Evolutionary conservation across 177 flowering plant species (phyloP), one percentile per base, ranked within the genome.

Genomic region (Vitis hybrid): DNA sequence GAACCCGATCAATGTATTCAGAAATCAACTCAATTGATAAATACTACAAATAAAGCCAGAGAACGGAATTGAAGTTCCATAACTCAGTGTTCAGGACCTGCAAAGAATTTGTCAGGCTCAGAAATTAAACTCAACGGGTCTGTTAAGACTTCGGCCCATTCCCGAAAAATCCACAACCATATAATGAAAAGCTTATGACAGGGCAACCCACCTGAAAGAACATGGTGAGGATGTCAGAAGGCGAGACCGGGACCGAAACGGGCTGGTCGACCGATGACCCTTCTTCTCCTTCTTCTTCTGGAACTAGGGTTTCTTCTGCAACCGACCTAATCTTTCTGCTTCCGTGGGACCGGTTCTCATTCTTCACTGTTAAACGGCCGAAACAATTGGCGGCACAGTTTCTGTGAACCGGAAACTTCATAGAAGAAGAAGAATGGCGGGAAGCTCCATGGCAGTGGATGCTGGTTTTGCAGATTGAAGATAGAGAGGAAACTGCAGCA

Each of bases 181-280:
- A 19, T 12, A 15, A 65, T 31, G 29, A 14, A 66, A 14, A 68
- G 10, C 45, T 29, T 52, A 13, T 9, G 51, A 55, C 13, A 57
- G 39, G 19, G 58, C 22, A 51, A 51, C 6, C 56, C 67, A 84
- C 98, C 91, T 86, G 89, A 80, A 94, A 90, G 83, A 83, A 82
- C 97, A 92, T 89, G 68, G 84, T 84, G 75, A 94, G 93, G 50
- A 80, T 75, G 71, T 91, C 97, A 6, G 98, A 89, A 68, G 94
- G 92, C 20, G 97, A 92, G 60, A 92, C 90, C 6, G 92, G 85
- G 60, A 93, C 87, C 0, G 90, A 74, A 60, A 89, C 91, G 1
- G 90, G 64, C 66, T 13, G 72, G 58, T 60, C 66, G 8, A 61
- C 72, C 7, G 71, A 57, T 8, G 71, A 19, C 29, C 31, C 61